A percentile compares a stretch with the other conserved stretches of the same genome.
Evolutionary conservation across 306 rosid genomes (phyloP).

Genomic region (Leucaena leucocephala): DNA sequence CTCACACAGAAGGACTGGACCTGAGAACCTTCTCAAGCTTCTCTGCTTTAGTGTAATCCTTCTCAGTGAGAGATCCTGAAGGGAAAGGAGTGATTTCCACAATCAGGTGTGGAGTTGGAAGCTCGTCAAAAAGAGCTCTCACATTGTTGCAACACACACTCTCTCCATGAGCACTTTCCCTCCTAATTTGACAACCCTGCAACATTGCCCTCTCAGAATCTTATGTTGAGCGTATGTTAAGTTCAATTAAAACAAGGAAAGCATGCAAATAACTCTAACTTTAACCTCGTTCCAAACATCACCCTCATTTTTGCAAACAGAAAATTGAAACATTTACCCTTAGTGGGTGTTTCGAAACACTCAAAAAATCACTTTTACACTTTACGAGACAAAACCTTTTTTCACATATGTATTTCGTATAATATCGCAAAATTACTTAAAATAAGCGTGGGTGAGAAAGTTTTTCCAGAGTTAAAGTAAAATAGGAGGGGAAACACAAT

Average conservation of each 20-base stretch:
- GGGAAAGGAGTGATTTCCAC: constrained; percentile 94
- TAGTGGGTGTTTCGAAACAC: too few relatives aligned
- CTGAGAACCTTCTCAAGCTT: constrained; percentile 87
- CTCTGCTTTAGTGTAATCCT: constrained; percentile 89
- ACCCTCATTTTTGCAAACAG: neutral
- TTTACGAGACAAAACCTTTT: too few relatives aligned
- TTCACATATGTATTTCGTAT: too few relatives aligned
- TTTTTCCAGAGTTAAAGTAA: neutral
- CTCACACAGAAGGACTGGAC: constrained; percentile 83
- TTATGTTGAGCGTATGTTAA: neutral
- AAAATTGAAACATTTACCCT: neutral
- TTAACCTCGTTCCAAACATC: neutral
- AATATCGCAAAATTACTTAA: too few relatives aligned
- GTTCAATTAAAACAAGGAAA: neutral
- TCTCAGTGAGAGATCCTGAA: constrained; percentile 74
- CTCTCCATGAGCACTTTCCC: constrained; percentile 98
- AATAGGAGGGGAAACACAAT: constrained; percentile 20
- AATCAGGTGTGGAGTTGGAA: constrained; percentile 85
- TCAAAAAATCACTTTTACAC: too few relatives aligned
- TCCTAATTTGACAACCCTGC: constrained; percentile 93
- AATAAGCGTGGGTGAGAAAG: too few relatives aligned
- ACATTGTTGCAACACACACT: constrained; percentile 97
- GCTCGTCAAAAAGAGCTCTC: constrained; percentile 95
- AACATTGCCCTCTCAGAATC: constrained; percentile 12
- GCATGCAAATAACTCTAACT: neutral